phyloP scores from a whole-genome alignment of 2,329 filamentous ascomycete species.

The Fusarium albosuccineum region DNA sequence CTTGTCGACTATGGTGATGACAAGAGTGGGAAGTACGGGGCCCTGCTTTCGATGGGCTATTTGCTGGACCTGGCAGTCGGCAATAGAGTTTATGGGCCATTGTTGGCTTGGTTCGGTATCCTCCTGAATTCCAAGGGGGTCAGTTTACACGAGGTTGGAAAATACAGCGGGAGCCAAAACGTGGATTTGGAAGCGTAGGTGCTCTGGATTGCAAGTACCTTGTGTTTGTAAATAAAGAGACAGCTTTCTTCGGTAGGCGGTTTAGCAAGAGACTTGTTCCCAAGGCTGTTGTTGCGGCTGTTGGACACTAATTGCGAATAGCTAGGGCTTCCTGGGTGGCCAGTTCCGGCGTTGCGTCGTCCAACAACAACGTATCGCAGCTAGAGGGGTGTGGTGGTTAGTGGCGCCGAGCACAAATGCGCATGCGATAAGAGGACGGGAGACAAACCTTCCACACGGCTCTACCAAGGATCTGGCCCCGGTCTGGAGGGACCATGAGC shows the following conservation, averaged over 20 bases:
- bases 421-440: not conserved
- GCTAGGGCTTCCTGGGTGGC: slow-evolving; percentile 53
- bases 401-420: slow-evolving; percentile 2
- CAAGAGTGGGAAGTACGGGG: slow-evolving; percentile 69
- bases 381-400: slow-evolving; percentile 53
- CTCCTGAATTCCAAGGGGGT: slow-evolving; percentile 50
- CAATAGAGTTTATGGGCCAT: slow-evolving; percentile 64
- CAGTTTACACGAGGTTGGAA: slow-evolving; percentile 8
- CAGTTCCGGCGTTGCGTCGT: slow-evolving; percentile 46
- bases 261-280: slow-evolving; percentile 53
- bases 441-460: slow-evolving; percentile 65
- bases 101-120: slow-evolving; percentile 68
- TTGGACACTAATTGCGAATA: slow-evolving; percentile 57
- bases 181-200: not conserved
- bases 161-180: not conserved
- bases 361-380: slow-evolving; percentile 71
- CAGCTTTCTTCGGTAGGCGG: slow-evolving; percentile 58
- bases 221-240: slow-evolving; percentile 69
- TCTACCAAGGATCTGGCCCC: slow-evolving; percentile 63
- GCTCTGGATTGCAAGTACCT: slow-evolving; percentile 54
- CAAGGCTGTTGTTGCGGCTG: slow-evolving; percentile 54
- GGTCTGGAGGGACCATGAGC: slow-evolving; percentile 64
- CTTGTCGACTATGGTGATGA: slow-evolving; percentile 71
- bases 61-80: slow-evolving; percentile 70
- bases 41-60: slow-evolving; percentile 73